phyloP scores from a whole-genome alignment of 2,329 filamentous ascomycete species.

The Blastomyces parvus region DNA sequence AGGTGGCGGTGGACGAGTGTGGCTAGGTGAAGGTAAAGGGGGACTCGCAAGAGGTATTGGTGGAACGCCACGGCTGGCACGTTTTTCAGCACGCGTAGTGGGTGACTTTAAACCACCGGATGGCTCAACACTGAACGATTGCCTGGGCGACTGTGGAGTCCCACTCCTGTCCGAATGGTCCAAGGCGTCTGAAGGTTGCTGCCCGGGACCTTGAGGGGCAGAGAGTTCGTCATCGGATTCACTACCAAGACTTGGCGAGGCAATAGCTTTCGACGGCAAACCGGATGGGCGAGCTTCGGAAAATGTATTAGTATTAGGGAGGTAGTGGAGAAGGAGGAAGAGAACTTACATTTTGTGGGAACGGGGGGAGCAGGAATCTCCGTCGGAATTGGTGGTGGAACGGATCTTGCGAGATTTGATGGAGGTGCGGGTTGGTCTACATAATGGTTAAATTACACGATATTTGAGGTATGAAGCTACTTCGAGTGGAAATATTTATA shows the following conservation, averaged over 20 bases:
- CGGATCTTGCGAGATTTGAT: conserved; percentile 30
- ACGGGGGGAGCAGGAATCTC: conserved; percentile 29
- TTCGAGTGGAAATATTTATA: conserved; percentile 18
- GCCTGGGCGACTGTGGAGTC: not conserved
- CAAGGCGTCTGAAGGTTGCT: conserved; percentile 19
- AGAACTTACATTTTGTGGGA: conserved; percentile 48
- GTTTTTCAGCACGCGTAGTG: conserved; percentile 29
- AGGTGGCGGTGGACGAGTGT: conserved; percentile 57
- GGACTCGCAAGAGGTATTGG: conserved; percentile 33
- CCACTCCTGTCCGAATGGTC: conserved; percentile 11
- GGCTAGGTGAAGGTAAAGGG: conserved; percentile 37
- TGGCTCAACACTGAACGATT: not conserved
- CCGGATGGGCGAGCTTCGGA: conserved; percentile 53
- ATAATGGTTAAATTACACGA: conserved; percentile 1
- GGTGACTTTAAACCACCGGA: conserved; percentile 21
- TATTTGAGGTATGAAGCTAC: conserved; percentile 3
- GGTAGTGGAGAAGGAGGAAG: not conserved
- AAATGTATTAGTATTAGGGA: conserved; percentile 8
- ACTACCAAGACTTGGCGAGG: conserved; percentile 66
- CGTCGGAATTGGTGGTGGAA: conserved; percentile 29
- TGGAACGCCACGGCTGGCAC: conserved; percentile 34
- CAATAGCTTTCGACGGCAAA: conserved; percentile 44
- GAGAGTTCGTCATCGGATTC: conserved; percentile 85
- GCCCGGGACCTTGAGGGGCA: conserved; percentile 23
- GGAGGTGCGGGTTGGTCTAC: conserved; percentile 40